A percentile compares a stretch with the other conserved stretches of the same genome.
Evolutionary conservation across 1,284 basidiomycete species (phyloP).

Genomic region (Austroboletus novae-zelandiae): DNA sequence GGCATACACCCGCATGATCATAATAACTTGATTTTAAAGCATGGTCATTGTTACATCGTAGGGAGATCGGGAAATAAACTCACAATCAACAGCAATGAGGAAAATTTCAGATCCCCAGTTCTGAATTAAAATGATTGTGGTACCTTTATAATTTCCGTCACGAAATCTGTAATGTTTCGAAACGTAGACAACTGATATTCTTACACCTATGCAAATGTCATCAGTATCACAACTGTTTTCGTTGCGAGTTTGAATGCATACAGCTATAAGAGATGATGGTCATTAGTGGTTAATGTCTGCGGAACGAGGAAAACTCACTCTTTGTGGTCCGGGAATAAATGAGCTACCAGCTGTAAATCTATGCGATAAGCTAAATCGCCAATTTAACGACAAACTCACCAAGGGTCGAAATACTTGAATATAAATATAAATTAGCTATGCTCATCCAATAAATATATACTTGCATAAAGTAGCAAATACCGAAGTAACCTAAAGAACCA

Average conservation of each 20-base stretch:
- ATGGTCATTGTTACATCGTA: not conserved
- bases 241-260: not conserved
- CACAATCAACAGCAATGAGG: conserved; percentile 13
- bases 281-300: not conserved
- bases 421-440: not conserved
- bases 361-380: not conserved
- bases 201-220: not conserved
- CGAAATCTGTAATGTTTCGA: not conserved
- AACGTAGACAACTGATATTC: not conserved
- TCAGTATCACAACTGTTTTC: not conserved
- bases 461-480: conserved; percentile 8
- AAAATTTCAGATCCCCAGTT: conserved; percentile 12
- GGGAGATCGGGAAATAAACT: not conserved
- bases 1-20: not conserved
- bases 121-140: conserved; percentile 1
- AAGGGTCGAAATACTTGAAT: conserved; percentile 2
- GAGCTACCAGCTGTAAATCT: not conserved
- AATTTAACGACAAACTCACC: not conserved
- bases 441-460: not conserved
- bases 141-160: conserved; percentile 2
- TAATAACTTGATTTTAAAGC: conserved; percentile 8
- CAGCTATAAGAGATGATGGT: not conserved
- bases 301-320: not conserved
- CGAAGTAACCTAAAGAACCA: conserved; percentile 12
- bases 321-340: conserved; percentile 5